These are phyloP conservation scores for Naegleria gruberi DNA, from an alignment of 208 protist genomes.

Conservation along the genomic window DNA sequence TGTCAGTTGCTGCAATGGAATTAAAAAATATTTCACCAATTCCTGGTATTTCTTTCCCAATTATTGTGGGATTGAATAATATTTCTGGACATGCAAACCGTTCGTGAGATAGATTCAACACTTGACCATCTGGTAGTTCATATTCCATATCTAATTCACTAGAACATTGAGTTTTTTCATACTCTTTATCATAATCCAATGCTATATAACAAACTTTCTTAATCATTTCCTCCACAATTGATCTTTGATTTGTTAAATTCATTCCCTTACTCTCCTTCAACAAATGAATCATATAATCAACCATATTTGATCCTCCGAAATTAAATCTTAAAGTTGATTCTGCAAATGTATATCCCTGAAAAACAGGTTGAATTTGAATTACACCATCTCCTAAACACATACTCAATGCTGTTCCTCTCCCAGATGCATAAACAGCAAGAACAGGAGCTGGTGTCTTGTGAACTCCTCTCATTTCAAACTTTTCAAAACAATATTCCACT, in stretches of 20 bases:
- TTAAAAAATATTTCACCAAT: slow-evolving; percentile 91
- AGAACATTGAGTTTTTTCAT: slow-evolving; percentile 66
- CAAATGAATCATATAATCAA: slow-evolving; percentile 54
- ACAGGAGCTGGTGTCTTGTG: background rate
- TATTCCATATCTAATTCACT: slow-evolving; percentile 65
- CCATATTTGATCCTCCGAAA: slow-evolving; percentile 55
- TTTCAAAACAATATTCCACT: background rate
- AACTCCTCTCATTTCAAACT: background rate
- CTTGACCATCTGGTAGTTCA: slow-evolving; percentile 81
- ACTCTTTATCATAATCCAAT: slow-evolving; percentile 89
- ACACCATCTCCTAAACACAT: slow-evolving; percentile 75
- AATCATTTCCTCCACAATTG: slow-evolving; percentile 89
- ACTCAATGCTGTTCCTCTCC: background rate
- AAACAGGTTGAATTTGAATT: slow-evolving; percentile 71
- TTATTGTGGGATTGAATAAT: slow-evolving; percentile 86
- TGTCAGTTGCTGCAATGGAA: slow-evolving; percentile 90
- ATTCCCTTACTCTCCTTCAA: slow-evolving; percentile 66
- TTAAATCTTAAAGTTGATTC: slow-evolving; percentile 40
- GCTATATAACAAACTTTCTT: slow-evolving; percentile 82
- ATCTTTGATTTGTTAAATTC: slow-evolving; percentile 53
- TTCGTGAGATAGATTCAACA: slow-evolving; percentile 71
- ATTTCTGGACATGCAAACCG: slow-evolving; percentile 86
- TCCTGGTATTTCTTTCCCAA: slow-evolving; percentile 80
- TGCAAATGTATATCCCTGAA: slow-evolving; percentile 54
- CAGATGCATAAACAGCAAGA: background rate